These are phyloP conservation scores for Aspergillus sp. DNA, from an alignment of 2,329 filamentous ascomycete species.

Conservation along the genomic window DNA sequence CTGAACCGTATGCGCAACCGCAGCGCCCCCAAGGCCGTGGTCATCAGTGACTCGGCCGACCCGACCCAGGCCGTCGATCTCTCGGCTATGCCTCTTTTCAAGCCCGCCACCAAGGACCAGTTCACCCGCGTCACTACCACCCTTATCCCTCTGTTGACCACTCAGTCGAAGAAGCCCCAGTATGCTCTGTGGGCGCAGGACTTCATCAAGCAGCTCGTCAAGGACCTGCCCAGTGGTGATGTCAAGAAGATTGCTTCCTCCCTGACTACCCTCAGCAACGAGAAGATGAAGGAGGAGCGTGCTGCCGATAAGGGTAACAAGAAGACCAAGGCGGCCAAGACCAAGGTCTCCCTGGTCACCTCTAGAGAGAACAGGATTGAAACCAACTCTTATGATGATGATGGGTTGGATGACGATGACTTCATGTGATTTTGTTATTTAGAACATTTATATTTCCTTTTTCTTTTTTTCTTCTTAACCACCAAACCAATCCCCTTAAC, in stretches of 20 bases:
- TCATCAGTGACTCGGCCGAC: conserved; percentile 68
- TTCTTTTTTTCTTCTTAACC: conserved; percentile 7
- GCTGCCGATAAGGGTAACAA: conserved; percentile 88
- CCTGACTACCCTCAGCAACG: conserved; percentile 87
- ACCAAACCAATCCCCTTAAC: conserved; percentile 1
- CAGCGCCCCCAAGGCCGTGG: conserved; percentile 64
- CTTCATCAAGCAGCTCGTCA: conserved; percentile 81
- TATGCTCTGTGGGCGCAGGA: conserved; percentile 90
- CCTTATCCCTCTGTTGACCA: conserved; percentile 73
- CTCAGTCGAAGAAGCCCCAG: conserved; percentile 82
- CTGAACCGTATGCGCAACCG: conserved; percentile 62
- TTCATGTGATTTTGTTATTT: conserved; percentile 46
- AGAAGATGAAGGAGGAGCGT: conserved; percentile 99
- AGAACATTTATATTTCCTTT: neutral
- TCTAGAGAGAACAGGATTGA: conserved; percentile 64
- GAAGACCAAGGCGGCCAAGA: conserved; percentile 97
- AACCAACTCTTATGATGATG: conserved; percentile 76
- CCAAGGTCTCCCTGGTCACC: conserved; percentile 77
- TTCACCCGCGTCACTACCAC: conserved; percentile 78
- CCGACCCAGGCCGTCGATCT: conserved; percentile 81
- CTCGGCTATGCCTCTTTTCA: conserved; percentile 77
- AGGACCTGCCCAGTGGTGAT: conserved; percentile 86
- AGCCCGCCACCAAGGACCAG: conserved; percentile 81
- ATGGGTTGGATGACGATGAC: conserved; percentile 70
- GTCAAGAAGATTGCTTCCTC: conserved; percentile 93